Evolutionary conservation across 352 stramenopile species (phyloP).

Genomic region (Pythium folliculosum): DNA sequence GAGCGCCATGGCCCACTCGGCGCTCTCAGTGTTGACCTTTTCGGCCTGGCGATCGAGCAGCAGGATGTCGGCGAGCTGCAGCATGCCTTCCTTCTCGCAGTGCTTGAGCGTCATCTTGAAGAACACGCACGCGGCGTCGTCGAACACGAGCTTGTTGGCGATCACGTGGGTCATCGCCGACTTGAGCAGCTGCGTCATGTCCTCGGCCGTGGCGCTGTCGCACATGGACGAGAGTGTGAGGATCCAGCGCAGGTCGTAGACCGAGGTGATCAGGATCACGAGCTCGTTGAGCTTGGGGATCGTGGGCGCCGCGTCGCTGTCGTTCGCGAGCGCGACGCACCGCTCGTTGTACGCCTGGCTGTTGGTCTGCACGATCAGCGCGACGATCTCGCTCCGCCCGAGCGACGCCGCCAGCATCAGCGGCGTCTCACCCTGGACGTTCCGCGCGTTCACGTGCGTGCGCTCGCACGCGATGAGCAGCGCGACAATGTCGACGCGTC

Average conservation of each 20-base stretch:
- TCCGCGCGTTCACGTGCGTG: slow-evolving; percentile 3
- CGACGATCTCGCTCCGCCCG: background rate
- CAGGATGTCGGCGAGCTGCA: slow-evolving; percentile 22
- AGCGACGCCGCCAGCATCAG: slow-evolving; percentile 6
- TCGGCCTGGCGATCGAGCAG: slow-evolving; percentile 24
- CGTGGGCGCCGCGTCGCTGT: slow-evolving; percentile 1
- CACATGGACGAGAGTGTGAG: slow-evolving; percentile 2
- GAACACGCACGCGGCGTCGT: slow-evolving; percentile 28
- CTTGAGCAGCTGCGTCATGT: background rate
- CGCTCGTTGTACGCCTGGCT: slow-evolving; percentile 19
- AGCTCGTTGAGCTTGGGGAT: background rate
- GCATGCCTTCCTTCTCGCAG: slow-evolving; percentile 23
- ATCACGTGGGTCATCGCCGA: slow-evolving; percentile 32
- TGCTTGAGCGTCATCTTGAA: slow-evolving; percentile 37
- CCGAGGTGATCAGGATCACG: slow-evolving; percentile 14
- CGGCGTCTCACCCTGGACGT: background rate
- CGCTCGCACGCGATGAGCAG: background rate
- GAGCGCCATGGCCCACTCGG: slow-evolving; percentile 5
- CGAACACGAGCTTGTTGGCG: slow-evolving; percentile 31
- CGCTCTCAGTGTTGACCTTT: slow-evolving; percentile 15
- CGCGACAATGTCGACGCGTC: slow-evolving; percentile 5
- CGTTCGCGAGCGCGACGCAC: slow-evolving; percentile 1
- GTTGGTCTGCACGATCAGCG: background rate
- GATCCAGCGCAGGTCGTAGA: slow-evolving; percentile 10
- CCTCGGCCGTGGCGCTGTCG: background rate